Evolutionary conservation across 2,329 filamentous ascomycete species (phyloP).

Genomic region (Penicillium aurantiogriseum): DNA sequence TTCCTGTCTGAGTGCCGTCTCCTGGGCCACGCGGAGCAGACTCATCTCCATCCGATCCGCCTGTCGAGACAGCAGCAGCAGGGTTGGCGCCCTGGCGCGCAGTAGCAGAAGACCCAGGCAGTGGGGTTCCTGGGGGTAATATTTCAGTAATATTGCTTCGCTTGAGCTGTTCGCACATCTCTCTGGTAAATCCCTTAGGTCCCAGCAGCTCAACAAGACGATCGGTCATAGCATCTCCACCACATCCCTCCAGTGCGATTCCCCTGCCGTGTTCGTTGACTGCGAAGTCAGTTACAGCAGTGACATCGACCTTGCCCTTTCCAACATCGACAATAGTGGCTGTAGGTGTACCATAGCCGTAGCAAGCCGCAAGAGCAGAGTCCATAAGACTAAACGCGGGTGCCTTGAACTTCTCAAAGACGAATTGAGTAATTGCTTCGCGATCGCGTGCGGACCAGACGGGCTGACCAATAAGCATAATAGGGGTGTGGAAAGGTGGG

Average conservation of each 20-base stretch:
- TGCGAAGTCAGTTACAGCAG: conserved; percentile 79
- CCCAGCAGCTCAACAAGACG: conserved; percentile 66
- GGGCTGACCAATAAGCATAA: conserved; percentile 85
- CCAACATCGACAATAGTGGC: conserved; percentile 91
- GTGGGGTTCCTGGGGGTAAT: conserved; percentile 52
- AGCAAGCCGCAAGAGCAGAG: conserved; percentile 75
- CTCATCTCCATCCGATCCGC: conserved; percentile 44
- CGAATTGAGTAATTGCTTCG: conserved; percentile 85
- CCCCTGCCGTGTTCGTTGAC: conserved; percentile 68
- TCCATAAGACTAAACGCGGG: conserved; percentile 90
- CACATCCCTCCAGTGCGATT: conserved; percentile 64
- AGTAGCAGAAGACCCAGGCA: conserved; percentile 52
- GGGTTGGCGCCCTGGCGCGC: conserved; percentile 50
- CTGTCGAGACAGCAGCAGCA: conserved; percentile 57
- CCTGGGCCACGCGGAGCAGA: conserved; percentile 54
- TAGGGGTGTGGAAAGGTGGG: conserved; percentile 89
- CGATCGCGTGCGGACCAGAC: conserved; percentile 86
- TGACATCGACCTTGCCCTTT: conserved; percentile 87
- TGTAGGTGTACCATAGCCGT: conserved; percentile 76
- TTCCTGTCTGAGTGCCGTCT: conserved; percentile 54
- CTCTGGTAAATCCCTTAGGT: conserved; percentile 56
- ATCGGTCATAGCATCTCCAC: conserved; percentile 83
- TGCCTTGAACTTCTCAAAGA: conserved; percentile 96
- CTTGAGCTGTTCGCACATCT: conserved; percentile 67
- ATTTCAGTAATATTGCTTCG: conserved; percentile 63